A percentile compares a stretch with the other conserved stretches of the same genome.
These are phyloP conservation scores for Neonectria sp. DNA, from an alignment of 2,329 filamentous ascomycete genomes.

Conservation along the genomic window DNA sequence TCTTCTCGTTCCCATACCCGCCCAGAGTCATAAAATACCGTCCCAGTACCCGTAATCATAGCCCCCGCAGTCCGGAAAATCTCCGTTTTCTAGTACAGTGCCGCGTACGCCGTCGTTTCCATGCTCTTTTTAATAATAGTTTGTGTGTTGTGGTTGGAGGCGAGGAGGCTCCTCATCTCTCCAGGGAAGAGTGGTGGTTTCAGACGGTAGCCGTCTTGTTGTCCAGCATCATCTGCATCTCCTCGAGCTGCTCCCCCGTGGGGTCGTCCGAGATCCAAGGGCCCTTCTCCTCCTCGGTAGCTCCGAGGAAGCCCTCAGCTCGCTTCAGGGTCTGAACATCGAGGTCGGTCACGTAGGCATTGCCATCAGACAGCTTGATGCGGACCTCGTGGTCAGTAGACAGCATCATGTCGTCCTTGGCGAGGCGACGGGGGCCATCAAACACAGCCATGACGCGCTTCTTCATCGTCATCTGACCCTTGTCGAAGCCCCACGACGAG, in stretches of 20 bases:
- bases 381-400: conserved; percentile 95
- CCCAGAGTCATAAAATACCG: conserved; percentile 34
- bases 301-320: conserved; percentile 85
- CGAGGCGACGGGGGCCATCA: conserved; percentile 87
- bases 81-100: conserved; percentile 44
- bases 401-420: conserved; percentile 99
- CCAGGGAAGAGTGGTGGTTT: conserved; percentile 20
- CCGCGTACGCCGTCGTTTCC: conserved; percentile 48
- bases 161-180: conserved; percentile 22
- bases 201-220: conserved; percentile 42
- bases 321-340: conserved; percentile 92
- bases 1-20: conserved; percentile 30
- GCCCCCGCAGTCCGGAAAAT: conserved; percentile 29
- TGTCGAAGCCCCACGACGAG: conserved; percentile 91
- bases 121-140: conserved; percentile 45
- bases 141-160: conserved; percentile 33
- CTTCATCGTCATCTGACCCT: conserved; percentile 97
- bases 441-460: conserved; percentile 96
- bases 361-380: conserved; percentile 81
- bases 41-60: conserved; percentile 35
- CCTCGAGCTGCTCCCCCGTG: conserved; percentile 71
- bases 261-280: conserved; percentile 84
- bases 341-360: conserved; percentile 90
- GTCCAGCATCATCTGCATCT: conserved; percentile 69
- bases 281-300: conserved; percentile 90